Evolutionary conservation across 257 asterid genomes (phyloP).

Genomic region (Solanum ossicruentum): DNA sequence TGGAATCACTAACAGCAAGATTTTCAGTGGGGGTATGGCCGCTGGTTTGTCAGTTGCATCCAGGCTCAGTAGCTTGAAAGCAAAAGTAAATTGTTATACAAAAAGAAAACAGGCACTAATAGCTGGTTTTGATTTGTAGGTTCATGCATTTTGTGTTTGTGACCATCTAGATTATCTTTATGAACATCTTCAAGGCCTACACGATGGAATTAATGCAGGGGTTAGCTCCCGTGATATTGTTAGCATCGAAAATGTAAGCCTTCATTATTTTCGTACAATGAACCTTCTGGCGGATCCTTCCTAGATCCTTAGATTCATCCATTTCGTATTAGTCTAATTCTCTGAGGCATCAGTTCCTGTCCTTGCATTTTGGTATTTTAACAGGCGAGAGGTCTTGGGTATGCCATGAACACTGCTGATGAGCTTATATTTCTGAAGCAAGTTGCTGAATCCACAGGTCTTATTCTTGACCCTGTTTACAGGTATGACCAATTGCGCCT

Average conservation of each 20-base stretch:
- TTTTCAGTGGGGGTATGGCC: constrained; percentile 81
- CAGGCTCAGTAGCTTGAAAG: constrained; percentile 54
- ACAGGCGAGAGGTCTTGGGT: constrained; percentile 96
- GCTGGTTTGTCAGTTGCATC: constrained; percentile 84
- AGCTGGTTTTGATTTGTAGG: constrained; percentile 25
- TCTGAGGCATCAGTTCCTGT: background rate
- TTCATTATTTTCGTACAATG: background rate
- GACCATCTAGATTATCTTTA: constrained; percentile 87
- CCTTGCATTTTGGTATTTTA: background rate
- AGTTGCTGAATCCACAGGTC: constrained; percentile 76
- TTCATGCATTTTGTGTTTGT: constrained; percentile 73
- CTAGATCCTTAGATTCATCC: background rate
- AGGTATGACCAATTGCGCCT: constrained; percentile 35
- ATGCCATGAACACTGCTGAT: constrained; percentile 72
- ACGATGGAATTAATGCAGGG: constrained; percentile 71
- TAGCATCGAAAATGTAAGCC: constrained; percentile 54
- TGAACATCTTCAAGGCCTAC: constrained; percentile 56
- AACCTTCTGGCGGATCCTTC: too few species aligned
- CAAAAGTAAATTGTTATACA: constrained; percentile 39
- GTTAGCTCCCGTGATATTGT: constrained; percentile 67
- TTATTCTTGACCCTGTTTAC: constrained; percentile 89
- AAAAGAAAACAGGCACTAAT: background rate
- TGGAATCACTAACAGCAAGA: background rate
- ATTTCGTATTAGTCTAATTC: background rate
- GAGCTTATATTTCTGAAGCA: constrained; percentile 68